phyloP scores from a whole-genome alignment of 2,329 filamentous ascomycete species.

The Berkeleyomyces basicola region DNA sequence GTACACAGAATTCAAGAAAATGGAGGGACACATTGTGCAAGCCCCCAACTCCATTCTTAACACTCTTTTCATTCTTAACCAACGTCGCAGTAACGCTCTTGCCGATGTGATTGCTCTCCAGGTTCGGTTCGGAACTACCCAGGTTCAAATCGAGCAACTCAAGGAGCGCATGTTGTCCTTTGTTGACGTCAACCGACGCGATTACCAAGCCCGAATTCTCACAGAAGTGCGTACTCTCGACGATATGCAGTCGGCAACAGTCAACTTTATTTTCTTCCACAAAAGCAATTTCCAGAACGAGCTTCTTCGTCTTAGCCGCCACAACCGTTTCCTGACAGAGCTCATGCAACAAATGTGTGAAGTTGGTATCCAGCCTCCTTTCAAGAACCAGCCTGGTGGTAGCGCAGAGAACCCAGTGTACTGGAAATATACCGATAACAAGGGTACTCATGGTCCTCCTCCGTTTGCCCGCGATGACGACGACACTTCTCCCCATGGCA shows the following conservation, averaged over 20 bases:
- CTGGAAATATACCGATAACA: constrained; percentile 21
- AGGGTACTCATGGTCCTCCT: neutral
- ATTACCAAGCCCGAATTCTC: constrained; percentile 72
- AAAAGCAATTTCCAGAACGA: constrained; percentile 97
- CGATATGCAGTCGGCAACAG: constrained; percentile 67
- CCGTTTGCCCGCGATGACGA: constrained; percentile 4
- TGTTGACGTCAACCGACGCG: constrained; percentile 69
- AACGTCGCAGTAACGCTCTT: constrained; percentile 72
- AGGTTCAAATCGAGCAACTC: constrained; percentile 68
- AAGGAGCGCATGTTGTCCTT: constrained; percentile 70
- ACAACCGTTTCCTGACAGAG: constrained; percentile 88
- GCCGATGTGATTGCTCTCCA: constrained; percentile 72
- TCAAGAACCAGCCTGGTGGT: constrained; percentile 43
- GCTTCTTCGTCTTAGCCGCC: constrained; percentile 68
- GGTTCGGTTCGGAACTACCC: constrained; percentile 75
- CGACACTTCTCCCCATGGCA: constrained; percentile 3
- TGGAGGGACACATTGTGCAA: constrained; percentile 92
- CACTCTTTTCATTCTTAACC: constrained; percentile 85
- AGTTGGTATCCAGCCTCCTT: constrained; percentile 69
- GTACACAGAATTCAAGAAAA: constrained; percentile 97
- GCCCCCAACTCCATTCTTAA: constrained; percentile 91
- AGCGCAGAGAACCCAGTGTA: constrained; percentile 52
- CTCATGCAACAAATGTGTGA: constrained; percentile 75
- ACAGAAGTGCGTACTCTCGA: constrained; percentile 68
- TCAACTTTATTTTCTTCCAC: constrained; percentile 95